These are phyloP conservation scores for Gymnopus androsaceus DNA, from an alignment of 1,284 basidiomycete genomes.

Conservation along the genomic window DNA sequence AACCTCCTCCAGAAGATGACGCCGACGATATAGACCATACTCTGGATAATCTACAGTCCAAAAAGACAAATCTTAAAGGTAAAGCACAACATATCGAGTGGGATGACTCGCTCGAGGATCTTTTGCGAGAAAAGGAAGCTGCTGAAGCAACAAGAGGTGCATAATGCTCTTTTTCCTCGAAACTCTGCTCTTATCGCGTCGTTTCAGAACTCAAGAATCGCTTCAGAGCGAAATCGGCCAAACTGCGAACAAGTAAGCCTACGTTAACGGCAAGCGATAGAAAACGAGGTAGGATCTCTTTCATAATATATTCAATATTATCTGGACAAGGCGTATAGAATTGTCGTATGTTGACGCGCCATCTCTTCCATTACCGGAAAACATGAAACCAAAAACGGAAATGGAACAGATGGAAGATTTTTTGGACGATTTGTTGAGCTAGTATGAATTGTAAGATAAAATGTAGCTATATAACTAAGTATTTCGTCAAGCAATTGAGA, in stretches of 20 bases:
- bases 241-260: slow-evolving; percentile 40
- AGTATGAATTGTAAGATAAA: no score
- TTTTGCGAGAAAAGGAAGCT: slow-evolving; percentile 66
- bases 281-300: slow-evolving; percentile 35
- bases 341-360: slow-evolving; percentile 51
- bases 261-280: slow-evolving; percentile 30
- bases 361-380: slow-evolving; percentile 47
- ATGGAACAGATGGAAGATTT: slow-evolving; percentile 73
- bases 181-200: background rate
- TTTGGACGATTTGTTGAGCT: slow-evolving; percentile 56
- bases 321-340: slow-evolving; percentile 24
- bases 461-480: no score
- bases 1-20: slow-evolving; percentile 32
- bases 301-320: slow-evolving; percentile 4
- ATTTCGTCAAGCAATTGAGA: no score
- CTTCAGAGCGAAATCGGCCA: slow-evolving; percentile 61
- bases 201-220: slow-evolving; percentile 64
- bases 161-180: background rate
- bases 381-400: slow-evolving; percentile 41
- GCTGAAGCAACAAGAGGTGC: slow-evolving; percentile 74
- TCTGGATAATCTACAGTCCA: slow-evolving; percentile 51
- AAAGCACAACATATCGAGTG: slow-evolving; percentile 64
- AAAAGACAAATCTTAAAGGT: slow-evolving; percentile 52
- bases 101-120: slow-evolving; percentile 62
- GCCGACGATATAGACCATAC: slow-evolving; percentile 66